These are phyloP conservation scores for Candida parachauliodes DNA, from an alignment of 805 yeast species.

Conservation along the genomic window DNA sequence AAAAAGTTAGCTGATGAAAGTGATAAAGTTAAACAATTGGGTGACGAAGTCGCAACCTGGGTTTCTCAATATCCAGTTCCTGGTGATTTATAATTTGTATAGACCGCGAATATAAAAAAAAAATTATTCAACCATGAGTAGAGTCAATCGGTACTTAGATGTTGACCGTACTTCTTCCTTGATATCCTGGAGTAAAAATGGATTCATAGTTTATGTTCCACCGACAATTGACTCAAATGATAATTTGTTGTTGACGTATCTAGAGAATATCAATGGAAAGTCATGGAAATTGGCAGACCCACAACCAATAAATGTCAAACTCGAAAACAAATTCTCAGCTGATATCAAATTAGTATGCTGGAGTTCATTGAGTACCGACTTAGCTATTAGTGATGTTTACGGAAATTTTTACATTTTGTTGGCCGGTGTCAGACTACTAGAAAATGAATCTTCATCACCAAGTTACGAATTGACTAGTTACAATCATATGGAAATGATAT, in stretches of 20 bases:
- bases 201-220: conserved; percentile 72
- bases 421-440: conserved; percentile 40
- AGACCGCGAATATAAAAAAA: too few species aligned
- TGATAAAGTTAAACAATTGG: conserved; percentile 64
- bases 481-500: conserved; percentile 46
- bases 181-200: conserved; percentile 80
- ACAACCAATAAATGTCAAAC: conserved; percentile 29
- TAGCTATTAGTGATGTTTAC: conserved; percentile 70
- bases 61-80: conserved; percentile 91
- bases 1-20: conserved; percentile 70
- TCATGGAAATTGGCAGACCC: conserved; percentile 75
- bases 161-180: conserved; percentile 10
- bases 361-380: conserved; percentile 76
- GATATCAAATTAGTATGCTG: conserved; percentile 54
- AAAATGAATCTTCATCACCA: conserved; percentile 29
- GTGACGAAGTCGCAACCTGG: conserved; percentile 80
- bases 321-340: conserved; percentile 23
- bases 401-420: conserved; percentile 53
- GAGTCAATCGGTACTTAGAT: conserved; percentile 6
- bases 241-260: conserved; percentile 55
- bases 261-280: conserved; percentile 72
- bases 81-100: conserved; percentile 60
- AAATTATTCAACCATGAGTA: too few species aligned
- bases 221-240: conserved; percentile 25
- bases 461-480: conserved; percentile 42